Evolutionary conservation across 2,329 filamentous ascomycete species (phyloP).

Genomic region (Xylaria hypoxylon): DNA sequence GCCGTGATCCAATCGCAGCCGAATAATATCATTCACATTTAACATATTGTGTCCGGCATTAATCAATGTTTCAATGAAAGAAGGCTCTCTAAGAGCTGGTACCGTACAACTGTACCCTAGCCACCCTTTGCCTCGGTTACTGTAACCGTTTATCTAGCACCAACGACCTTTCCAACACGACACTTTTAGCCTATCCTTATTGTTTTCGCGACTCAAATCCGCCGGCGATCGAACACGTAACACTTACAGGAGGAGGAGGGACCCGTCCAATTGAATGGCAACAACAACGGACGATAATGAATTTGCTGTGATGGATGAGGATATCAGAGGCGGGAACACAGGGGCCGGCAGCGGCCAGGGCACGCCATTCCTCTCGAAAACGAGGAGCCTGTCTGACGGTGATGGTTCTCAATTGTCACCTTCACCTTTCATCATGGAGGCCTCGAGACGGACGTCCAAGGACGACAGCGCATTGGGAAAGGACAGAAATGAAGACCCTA

Average conservation of each 20-base stretch:
- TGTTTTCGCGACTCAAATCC: not conserved
- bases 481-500: conserved; percentile 46
- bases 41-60: not conserved
- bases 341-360: conserved; percentile 40
- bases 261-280: conserved; percentile 40
- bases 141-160: not conserved
- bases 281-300: conserved; percentile 42
- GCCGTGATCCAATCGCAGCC: conserved; percentile 18
- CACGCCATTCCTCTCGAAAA: conserved; percentile 61
- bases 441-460: conserved; percentile 69
- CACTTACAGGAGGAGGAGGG: not conserved
- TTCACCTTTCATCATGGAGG: conserved; percentile 67
- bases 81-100: conserved; percentile 15
- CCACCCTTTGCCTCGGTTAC: conserved; percentile 11
- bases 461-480: conserved; percentile 71
- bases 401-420: conserved; percentile 68
- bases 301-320: conserved; percentile 49
- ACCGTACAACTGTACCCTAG: conserved; percentile 10
- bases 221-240: not conserved
- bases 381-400: conserved; percentile 74
- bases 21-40: not conserved
- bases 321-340: conserved; percentile 35
- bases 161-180: not conserved
- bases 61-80: conserved; percentile 18
- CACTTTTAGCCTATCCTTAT: not conserved